Conservation (phyloP, 78 protist species). For the Blattamonas nauphoetae region DNA sequence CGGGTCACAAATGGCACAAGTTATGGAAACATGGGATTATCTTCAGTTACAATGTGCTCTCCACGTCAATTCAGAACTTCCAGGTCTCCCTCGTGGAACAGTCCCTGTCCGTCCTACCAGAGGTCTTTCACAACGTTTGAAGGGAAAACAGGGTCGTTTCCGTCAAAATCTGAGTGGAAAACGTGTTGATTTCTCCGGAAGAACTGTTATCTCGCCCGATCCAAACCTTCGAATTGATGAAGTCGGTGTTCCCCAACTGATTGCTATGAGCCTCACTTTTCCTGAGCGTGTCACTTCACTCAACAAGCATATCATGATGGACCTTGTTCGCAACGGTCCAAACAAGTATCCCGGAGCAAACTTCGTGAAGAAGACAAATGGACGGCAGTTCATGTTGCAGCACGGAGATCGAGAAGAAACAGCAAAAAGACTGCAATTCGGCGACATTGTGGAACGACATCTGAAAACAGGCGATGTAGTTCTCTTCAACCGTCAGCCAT, state of each 20-base stretch:
- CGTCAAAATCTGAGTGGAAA: constrained; percentile 93
- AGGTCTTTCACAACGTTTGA: constrained; percentile 87
- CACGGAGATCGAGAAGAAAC: constrained; percentile 49
- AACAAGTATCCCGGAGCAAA: constrained; percentile 80
- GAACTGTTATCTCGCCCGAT: constrained; percentile 99
- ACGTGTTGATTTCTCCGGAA: constrained; percentile 94
- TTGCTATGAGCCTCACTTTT: constrained; percentile 81
- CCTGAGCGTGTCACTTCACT: constrained; percentile 76
- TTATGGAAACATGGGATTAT: constrained; percentile 26
- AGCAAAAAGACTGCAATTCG: constrained; percentile 29
- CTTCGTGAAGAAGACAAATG: constrained; percentile 29
- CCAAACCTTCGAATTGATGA: constrained; percentile 90
- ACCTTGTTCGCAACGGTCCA: constrained; percentile 52
- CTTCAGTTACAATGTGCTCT: constrained; percentile 22
- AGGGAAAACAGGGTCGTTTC: constrained; percentile 95
- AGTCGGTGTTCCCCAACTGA: constrained; percentile 79
- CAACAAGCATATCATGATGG: constrained; percentile 52
- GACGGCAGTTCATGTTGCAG: constrained; percentile 23
- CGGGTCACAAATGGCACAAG: neutral
- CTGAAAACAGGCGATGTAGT: constrained; percentile 83
- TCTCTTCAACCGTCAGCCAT: constrained; percentile 98
- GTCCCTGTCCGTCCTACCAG: constrained; percentile 54
- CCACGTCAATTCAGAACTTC: constrained; percentile 18
- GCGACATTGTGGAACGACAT: constrained; percentile 93
- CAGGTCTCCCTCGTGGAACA: neutral